phyloP scores from a whole-genome alignment of 768 basidiomycete species.

The Lentinus tigrinus region DNA sequence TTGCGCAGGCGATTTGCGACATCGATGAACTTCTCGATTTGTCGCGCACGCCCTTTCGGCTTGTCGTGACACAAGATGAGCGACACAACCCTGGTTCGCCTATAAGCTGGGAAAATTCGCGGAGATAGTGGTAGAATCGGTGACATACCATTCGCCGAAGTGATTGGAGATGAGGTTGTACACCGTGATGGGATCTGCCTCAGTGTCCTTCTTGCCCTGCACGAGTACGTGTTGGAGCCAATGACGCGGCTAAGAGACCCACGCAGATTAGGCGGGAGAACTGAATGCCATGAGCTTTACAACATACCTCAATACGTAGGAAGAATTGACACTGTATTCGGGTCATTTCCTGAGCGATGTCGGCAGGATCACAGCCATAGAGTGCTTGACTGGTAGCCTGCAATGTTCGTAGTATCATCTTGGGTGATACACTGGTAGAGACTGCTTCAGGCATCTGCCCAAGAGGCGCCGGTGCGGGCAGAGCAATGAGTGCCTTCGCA shows the following conservation, averaged over 20 bases:
- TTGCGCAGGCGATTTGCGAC: slow-evolving; percentile 78
- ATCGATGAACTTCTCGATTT: slow-evolving; percentile 87
- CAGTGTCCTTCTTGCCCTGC: slow-evolving; percentile 62
- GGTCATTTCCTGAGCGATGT: slow-evolving; percentile 87
- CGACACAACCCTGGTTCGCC: slow-evolving; percentile 74
- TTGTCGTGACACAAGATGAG: slow-evolving; percentile 88
- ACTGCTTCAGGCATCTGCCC: neutral
- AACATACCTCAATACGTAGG: slow-evolving; percentile 68
- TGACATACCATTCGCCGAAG: slow-evolving; percentile 72
- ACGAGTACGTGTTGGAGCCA: slow-evolving; percentile 81
- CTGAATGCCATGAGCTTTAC: neutral
- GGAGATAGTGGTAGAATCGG: neutral
- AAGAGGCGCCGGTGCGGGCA: slow-evolving; percentile 15
- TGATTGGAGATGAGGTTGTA: slow-evolving; percentile 81
- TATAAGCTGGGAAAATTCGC: slow-evolving; percentile 1
- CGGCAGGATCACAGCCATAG: slow-evolving; percentile 52
- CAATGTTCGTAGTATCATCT: slow-evolving; percentile 64
- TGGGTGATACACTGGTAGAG: slow-evolving; percentile 39
- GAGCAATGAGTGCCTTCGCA: slow-evolving; percentile 41
- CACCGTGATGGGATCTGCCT: slow-evolving; percentile 66
- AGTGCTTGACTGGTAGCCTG: slow-evolving; percentile 58
- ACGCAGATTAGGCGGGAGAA: neutral
- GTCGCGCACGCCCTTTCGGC: slow-evolving; percentile 67
- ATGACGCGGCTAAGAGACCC: slow-evolving; percentile 66
- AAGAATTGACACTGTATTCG: slow-evolving; percentile 69